These are phyloP conservation scores for Pyrenula massariospora DNA, from an alignment of 495 filamentous ascomycete species.

Conservation along the genomic window DNA sequence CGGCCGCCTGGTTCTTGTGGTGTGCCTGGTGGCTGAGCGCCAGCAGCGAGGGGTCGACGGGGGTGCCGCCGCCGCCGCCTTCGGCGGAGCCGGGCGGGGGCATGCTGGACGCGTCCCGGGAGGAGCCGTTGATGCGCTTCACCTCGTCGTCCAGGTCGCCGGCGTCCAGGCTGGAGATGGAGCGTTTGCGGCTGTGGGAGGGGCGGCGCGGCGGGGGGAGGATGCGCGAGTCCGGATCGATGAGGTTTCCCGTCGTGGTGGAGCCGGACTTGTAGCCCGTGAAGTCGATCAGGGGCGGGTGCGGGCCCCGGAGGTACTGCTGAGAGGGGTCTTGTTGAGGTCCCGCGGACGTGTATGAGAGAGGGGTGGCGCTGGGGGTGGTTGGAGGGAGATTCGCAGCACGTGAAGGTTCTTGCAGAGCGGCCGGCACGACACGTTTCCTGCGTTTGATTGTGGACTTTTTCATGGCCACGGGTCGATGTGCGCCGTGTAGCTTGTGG, in stretches of 20 bases:
- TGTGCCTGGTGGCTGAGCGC: constrained; percentile 19
- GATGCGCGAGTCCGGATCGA: constrained; percentile 23
- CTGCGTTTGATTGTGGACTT: constrained; percentile 92
- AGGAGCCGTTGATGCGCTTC: constrained; percentile 25
- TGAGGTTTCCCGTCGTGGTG: constrained; percentile 25
- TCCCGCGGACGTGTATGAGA: neutral
- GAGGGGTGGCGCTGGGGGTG: constrained; percentile 1
- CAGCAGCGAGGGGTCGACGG: constrained; percentile 34
- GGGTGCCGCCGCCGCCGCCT: too few relatives aligned
- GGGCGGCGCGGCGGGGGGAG: constrained; percentile 27
- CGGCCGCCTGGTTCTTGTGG: constrained; percentile 17
- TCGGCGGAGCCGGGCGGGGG: too few relatives aligned
- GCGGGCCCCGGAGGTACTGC: constrained; percentile 23
- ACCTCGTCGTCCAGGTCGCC: constrained; percentile 30
- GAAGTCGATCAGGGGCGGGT: constrained; percentile 39
- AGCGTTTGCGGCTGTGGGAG: constrained; percentile 4
- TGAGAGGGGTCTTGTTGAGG: neutral
- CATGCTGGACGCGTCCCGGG: constrained; percentile 19
- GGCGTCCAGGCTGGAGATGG: constrained; percentile 18
- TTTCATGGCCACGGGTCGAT: constrained; percentile 92
- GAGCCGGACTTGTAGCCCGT: constrained; percentile 30
- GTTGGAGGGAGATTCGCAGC: constrained; percentile 5
- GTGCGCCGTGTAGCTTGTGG: constrained; percentile 88
- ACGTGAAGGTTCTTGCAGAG: constrained; percentile 23
- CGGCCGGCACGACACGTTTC: constrained; percentile 91